phyloP scores from a whole-genome alignment of 2,329 filamentous ascomycete genomes.

The Aschersonia sp. region DNA sequence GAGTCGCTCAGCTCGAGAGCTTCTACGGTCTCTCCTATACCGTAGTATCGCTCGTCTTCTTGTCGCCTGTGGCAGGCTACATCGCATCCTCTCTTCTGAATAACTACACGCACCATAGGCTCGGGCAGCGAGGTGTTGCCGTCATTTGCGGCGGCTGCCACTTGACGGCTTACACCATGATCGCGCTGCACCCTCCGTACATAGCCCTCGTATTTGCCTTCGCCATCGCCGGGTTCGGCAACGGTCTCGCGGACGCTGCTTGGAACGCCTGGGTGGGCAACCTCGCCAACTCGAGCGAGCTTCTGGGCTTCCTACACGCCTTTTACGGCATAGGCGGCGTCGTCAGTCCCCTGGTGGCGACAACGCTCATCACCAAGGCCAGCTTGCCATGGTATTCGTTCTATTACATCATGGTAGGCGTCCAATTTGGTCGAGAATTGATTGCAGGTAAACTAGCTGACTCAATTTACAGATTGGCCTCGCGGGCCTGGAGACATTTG shows the following conservation, averaged over 20 bases:
- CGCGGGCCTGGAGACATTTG: constrained; percentile 35
- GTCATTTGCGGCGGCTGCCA: constrained; percentile 47
- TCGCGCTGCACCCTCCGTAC: constrained; percentile 48
- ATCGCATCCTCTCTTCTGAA: constrained; percentile 45
- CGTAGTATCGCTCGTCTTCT: constrained; percentile 46
- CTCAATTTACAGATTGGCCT: constrained; percentile 34
- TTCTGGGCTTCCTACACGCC: constrained; percentile 50
- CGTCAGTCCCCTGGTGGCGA: constrained; percentile 54
- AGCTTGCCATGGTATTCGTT: constrained; percentile 52
- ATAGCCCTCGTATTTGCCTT: constrained; percentile 48
- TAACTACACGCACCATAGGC: constrained; percentile 40
- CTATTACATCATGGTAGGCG: constrained; percentile 58
- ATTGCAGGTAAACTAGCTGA: not conserved
- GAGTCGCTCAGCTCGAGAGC: constrained; percentile 31
- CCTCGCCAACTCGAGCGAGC: constrained; percentile 53
- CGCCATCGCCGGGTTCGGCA: constrained; percentile 50
- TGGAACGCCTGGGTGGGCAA: constrained; percentile 40
- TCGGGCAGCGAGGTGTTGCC: constrained; percentile 53
- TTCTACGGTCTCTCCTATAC: constrained; percentile 47
- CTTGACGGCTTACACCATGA: constrained; percentile 43
- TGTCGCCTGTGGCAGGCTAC: constrained; percentile 50
- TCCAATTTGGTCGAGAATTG: not conserved
- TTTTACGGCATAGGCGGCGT: constrained; percentile 55
- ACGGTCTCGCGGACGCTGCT: constrained; percentile 42
- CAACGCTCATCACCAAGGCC: constrained; percentile 51